A percentile compares a stretch with the other conserved stretches of the same genome.
Evolutionary conservation across 164 flowering plant genomes (phyloP).

Genomic region (Magnolia officinalis): DNA sequence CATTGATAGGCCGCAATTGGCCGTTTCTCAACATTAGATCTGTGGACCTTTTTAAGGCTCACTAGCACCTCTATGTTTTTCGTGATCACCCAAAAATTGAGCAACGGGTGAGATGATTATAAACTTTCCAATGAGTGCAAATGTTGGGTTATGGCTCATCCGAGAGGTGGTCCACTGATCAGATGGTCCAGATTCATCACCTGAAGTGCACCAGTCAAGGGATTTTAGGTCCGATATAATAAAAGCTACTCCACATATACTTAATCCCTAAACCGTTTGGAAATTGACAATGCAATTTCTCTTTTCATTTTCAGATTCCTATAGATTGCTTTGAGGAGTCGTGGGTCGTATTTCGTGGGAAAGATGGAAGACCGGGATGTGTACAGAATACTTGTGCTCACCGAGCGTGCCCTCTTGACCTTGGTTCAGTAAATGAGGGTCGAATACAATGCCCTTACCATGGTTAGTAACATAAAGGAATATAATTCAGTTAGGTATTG

Average conservation of each 20-base stretch:
- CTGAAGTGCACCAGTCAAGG: background rate
- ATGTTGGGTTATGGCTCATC: background rate
- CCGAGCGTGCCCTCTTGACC: conserved; percentile 96
- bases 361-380: conserved; percentile 94
- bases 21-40: background rate
- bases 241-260: background rate
- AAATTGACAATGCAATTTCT: background rate
- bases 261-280: background rate
- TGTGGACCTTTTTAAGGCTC: background rate
- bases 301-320: conserved; percentile 55
- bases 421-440: conserved; percentile 91
- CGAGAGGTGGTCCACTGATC: background rate
- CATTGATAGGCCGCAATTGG: too few relatives aligned
- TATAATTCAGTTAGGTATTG: background rate
- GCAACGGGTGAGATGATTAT: too few relatives aligned
- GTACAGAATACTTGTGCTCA: conserved; percentile 96
- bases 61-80: background rate
- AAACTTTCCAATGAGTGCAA: background rate
- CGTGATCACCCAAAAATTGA: background rate
- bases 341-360: conserved; percentile 93
- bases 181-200: background rate
- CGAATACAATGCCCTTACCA: conserved; percentile 96
- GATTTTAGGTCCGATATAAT: background rate
- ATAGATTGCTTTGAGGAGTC: conserved; percentile 94
- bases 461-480: conserved; percentile 45